A percentile compares a stretch with the other conserved stretches of the same genome.
These are phyloP conservation scores for Petunia hybrid DNA, from an alignment of 305 asterid genomes.

Conservation along the genomic window DNA sequence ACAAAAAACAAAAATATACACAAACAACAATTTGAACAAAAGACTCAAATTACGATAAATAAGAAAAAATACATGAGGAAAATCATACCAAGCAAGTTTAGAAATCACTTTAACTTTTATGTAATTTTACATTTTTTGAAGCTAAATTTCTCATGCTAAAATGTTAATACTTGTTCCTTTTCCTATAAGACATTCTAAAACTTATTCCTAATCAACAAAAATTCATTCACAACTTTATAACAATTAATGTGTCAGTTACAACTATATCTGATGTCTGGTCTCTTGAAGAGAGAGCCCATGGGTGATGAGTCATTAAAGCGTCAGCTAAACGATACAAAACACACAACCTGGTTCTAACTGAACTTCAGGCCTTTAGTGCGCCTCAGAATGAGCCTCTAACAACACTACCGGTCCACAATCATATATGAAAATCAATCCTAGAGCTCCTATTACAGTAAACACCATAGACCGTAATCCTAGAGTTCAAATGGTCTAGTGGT, in stretches of 20 bases:
- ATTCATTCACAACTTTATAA: neutral
- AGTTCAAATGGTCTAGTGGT: no score
- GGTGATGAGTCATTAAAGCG: neutral
- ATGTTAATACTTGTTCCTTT: no score
- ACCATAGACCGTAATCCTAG: no score
- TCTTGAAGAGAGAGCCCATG: neutral
- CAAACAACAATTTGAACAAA: no score
- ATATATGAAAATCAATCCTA: no score
- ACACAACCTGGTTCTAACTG: no score
- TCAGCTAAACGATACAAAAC: no score
- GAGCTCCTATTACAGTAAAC: no score
- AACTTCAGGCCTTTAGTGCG: no score
- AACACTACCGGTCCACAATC: no score
- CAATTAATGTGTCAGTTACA: neutral
- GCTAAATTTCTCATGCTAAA: neutral
- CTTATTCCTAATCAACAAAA: conserved; percentile 2
- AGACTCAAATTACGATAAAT: neutral
- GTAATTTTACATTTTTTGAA: neutral
- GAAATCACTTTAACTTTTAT: neutral
- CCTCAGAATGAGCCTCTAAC: no score
- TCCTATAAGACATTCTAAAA: no score
- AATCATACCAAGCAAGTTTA: conserved; percentile 18
- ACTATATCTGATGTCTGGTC: neutral
- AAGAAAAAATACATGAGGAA: neutral
- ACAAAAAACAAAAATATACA: neutral